Evolutionary conservation across 2,329 filamentous ascomycete species (phyloP), one percentile per base, ranked within the genome.

Genomic region (Pseudogymnoascus sp.): DNA sequence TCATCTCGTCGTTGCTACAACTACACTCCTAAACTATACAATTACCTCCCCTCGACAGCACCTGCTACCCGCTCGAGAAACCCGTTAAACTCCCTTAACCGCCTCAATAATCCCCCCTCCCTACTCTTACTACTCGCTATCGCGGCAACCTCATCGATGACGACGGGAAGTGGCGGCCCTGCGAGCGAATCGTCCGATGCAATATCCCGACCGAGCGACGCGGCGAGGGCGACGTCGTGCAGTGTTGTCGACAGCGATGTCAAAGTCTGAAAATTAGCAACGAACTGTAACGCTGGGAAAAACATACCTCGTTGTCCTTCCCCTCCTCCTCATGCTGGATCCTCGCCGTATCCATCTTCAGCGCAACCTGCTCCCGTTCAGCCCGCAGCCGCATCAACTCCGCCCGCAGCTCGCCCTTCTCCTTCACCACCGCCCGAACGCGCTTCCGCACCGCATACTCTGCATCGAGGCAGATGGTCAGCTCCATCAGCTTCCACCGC

Each of bases 341-440:
- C 49, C 85, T 77, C n/a, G 87, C 76, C 6, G 83, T 82, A 65
- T 88, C 85, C 78, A 85, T 86, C 42, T 79, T 80, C 16, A 88
- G 72, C 4, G 81, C 83, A 6, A 88, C 80, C 66, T 87, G 80
- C 67, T 87, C 84, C 60, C 84, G 77, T 73, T 88, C 84, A 22
- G 77, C 76, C 52, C 82, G 79, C 62, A 87, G 77, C 1, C 78
- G 78, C 28, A 87, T 69, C n/a, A 88, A 84, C 33, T 86, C 82
- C 11, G 84, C 80, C 49, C 85, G 80, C 16, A 88, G 72, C 0
- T 74, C 70, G 3, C 85, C 71, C 69, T 76, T 86, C 68, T 84
- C 80, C 64, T 78, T 82, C 62, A 86, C 82, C 8, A 81, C 79
- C 7, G 82, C 77, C 12, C 80, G 79, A 55, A 87, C 78, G 12